Evolutionary conservation across 805 yeast genomes (phyloP).

Genomic region (Metschnikowia shivogae): DNA sequence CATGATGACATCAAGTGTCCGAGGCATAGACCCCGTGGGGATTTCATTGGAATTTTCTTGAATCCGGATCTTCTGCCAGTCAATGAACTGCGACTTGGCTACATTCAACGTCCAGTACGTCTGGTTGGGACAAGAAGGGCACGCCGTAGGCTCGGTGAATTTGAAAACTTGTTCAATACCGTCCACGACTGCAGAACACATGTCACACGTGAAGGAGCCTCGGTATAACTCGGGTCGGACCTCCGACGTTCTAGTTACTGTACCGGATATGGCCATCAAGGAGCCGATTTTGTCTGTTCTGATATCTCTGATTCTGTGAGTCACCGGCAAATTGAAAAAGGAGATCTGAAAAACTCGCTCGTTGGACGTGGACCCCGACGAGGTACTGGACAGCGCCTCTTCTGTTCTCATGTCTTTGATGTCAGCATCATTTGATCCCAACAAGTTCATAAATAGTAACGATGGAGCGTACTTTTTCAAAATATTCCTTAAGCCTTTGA

Average conservation of each 20-base stretch:
- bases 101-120: conserved; percentile 81
- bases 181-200: conserved; percentile 78
- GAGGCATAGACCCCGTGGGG: conserved; percentile 98
- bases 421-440: conserved; percentile 33
- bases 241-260: conserved; percentile 93
- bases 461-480: conserved; percentile 74
- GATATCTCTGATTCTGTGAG: conserved; percentile 82
- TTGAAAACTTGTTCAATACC: conserved; percentile 90
- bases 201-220: conserved; percentile 85
- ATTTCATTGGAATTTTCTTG: conserved; percentile 96
- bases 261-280: conserved; percentile 81
- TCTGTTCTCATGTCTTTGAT: conserved; percentile 32
- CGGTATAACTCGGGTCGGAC: conserved; percentile 90
- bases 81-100: conserved; percentile 79
- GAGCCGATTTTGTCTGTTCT: conserved; percentile 87
- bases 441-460: conserved; percentile 41
- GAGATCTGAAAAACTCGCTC: conserved; percentile 87
- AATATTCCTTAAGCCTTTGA: conserved; percentile 67
- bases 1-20: conserved; percentile 86
- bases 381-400: conserved; percentile 32
- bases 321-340: conserved; percentile 77
- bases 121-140: conserved; percentile 87
- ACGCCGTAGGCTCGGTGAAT: conserved; percentile 90
- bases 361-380: conserved; percentile 44
- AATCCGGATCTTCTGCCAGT: conserved; percentile 94